Conservation (phyloP, 2,329 filamentous ascomycete genomes). For the Ceratocystis huliohia region DNA sequence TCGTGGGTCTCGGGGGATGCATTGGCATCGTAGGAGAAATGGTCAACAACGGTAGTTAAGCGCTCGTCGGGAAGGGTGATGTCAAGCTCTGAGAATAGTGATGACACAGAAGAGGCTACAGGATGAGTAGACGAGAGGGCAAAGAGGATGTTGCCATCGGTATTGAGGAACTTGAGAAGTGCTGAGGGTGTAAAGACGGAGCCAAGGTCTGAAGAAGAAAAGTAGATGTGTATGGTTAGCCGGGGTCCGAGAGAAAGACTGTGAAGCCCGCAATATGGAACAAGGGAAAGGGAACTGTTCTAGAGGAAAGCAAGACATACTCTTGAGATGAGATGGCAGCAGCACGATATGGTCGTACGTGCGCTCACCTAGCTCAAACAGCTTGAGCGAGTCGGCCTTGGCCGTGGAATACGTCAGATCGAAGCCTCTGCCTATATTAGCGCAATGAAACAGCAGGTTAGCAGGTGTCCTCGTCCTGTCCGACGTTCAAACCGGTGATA, state of each 20-base stretch:
- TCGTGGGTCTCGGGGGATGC: slow-evolving; percentile 76
- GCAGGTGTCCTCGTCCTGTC: not conserved
- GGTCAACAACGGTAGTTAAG: slow-evolving; percentile 75
- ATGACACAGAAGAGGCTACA: slow-evolving; percentile 60
- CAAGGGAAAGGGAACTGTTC: not conserved
- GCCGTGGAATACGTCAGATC: slow-evolving; percentile 69
- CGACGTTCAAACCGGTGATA: not conserved
- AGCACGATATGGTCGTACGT: slow-evolving; percentile 84
- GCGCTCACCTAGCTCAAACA: slow-evolving; percentile 79
- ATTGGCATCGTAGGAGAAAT: slow-evolving; percentile 79
- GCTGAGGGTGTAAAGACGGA: slow-evolving; percentile 74
- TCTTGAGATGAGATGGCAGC: slow-evolving; percentile 82
- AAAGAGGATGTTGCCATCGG: slow-evolving; percentile 80
- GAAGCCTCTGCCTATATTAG: slow-evolving; percentile 63
- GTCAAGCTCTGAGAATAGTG: slow-evolving; percentile 76
- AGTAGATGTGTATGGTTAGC: slow-evolving; percentile 7
- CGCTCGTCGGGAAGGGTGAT: slow-evolving; percentile 78
- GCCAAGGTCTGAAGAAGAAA: slow-evolving; percentile 54
- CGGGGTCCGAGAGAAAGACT: not conserved
- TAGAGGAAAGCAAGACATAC: slow-evolving; percentile 32
- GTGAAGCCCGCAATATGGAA: too few relatives aligned
- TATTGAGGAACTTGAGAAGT: slow-evolving; percentile 83
- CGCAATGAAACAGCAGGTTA: not conserved
- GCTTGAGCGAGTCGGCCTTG: slow-evolving; percentile 60
- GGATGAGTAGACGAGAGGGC: slow-evolving; percentile 61